A percentile compares a stretch with the other conserved stretches of the same genome.
Evolutionary conservation across 495 filamentous ascomycete genomes (phyloP).

Genomic region (Trichoderma gamsii): DNA sequence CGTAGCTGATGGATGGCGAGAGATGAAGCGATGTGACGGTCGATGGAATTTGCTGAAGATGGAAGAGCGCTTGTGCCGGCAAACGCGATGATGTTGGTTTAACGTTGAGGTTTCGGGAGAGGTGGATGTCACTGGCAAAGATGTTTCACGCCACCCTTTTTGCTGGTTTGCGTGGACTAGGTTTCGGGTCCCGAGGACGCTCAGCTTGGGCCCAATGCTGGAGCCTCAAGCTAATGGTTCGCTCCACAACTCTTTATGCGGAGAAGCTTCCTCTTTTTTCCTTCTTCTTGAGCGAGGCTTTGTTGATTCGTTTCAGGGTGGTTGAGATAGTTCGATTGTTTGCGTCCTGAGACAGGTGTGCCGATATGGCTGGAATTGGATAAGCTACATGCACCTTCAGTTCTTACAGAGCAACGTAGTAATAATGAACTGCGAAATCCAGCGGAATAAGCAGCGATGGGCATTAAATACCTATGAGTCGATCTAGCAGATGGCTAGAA

Average conservation of each 20-base stretch:
- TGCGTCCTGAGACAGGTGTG: too few species aligned
- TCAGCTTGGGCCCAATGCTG: neutral
- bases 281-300: too few species aligned
- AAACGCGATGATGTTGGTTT: neutral
- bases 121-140: neutral
- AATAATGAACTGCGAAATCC: too few species aligned
- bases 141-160: conserved; percentile 12
- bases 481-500: too few species aligned
- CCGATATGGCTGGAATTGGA: too few species aligned
- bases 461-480: too few species aligned
- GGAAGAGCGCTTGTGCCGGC: neutral
- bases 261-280: neutral
- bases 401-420: too few species aligned
- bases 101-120: neutral
- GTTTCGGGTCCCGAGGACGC: neutral
- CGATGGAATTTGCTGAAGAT: neutral
- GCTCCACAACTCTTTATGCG: neutral
- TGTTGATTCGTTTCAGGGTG: too few species aligned
- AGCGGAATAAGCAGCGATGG: too few species aligned
- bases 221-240: neutral
- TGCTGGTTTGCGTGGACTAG: neutral
- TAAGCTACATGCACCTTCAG: too few species aligned
- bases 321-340: too few species aligned
- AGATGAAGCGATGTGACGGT: neutral
- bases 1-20: neutral